Evolutionary conservation across 2,329 filamentous ascomycete genomes (phyloP), one percentile per base, ranked within the genome.

Genomic region (Cladophialophora yegresii): DNA sequence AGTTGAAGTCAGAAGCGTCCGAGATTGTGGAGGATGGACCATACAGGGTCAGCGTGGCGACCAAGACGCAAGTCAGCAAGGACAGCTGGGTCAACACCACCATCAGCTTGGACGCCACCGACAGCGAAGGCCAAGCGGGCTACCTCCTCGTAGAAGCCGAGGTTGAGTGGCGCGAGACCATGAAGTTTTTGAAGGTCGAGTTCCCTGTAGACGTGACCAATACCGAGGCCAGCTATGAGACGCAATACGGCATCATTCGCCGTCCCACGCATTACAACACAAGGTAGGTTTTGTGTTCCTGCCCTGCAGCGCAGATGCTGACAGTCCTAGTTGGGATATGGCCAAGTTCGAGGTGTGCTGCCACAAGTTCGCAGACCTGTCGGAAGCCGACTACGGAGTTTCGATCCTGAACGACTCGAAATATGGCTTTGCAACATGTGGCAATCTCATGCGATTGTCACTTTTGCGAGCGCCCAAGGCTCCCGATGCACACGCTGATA

Each of bases 211-310:
- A 96, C 72, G 84, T 98, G 68, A 86, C 87, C 71, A 97, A 93
- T 77, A 96, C 89, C 0, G 92, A 97, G 77, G 95, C 95, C 33
- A 91, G 88, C 12, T 99, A 99, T 76, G 95, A 99, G 77, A 96
- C 92, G 7, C 93, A 96, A 73, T 98, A 91, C 73, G 93, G 93
- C 71, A 87, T 97, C 71, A 88, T 95, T 67, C 87, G 87, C 70
- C 86, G 95, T 32, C 93, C 95, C 2, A 99, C 95, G 0, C 95
- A 99, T 79, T 98, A 97, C 84, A 99, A 99, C 80, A 99, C 95
- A 2, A 89, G 82, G 80, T 87, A 84, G 71, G 75, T 75, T 10
- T 12, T 33, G n/a, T n/a, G 3, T 32, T 12, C 47, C 4, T 55
- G 33, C 13, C 13, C 26, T n/a, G n/a, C n/a, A 54, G 56, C 47